phyloP scores from a whole-genome alignment of 495 filamentous ascomycete genomes.

The Penicilliopsis zonata region DNA sequence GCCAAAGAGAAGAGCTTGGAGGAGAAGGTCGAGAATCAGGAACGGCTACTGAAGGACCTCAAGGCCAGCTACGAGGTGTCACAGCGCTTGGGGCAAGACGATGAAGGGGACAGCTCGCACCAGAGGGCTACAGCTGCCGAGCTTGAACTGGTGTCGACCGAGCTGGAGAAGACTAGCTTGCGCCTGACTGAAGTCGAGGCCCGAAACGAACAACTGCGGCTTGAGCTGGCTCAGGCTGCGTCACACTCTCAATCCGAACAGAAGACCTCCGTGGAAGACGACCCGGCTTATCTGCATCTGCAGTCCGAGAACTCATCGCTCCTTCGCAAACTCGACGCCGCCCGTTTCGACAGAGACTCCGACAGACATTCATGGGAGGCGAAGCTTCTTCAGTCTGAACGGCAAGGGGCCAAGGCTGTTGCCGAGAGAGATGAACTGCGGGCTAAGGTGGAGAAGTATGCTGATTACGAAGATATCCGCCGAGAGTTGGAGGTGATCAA shows the following conservation, averaged over 20 bases:
- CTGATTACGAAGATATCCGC: slow-evolving; percentile 93
- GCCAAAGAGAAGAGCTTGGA: slow-evolving; percentile 86
- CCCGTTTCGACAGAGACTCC: slow-evolving; percentile 68
- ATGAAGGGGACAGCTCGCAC: slow-evolving; percentile 45
- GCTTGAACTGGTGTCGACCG: slow-evolving; percentile 82
- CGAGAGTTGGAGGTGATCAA: slow-evolving; percentile 93
- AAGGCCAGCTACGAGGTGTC: slow-evolving; percentile 97
- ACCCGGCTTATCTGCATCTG: slow-evolving; percentile 73
- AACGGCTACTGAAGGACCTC: slow-evolving; percentile 81
- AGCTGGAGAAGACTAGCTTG: slow-evolving; percentile 79
- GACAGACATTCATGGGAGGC: slow-evolving; percentile 61
- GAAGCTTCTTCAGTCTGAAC: slow-evolving; percentile 42
- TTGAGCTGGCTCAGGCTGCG: slow-evolving; percentile 81
- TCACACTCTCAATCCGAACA: slow-evolving; percentile 56
- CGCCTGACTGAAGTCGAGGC: slow-evolving; percentile 85
- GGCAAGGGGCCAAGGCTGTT: slow-evolving; percentile 34
- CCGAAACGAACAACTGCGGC: slow-evolving; percentile 82
- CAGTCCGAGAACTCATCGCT: slow-evolving; percentile 87
- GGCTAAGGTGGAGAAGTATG: slow-evolving; percentile 72
- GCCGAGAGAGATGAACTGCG: slow-evolving; percentile 69
- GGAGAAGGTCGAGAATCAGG: slow-evolving; percentile 90
- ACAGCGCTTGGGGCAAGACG: slow-evolving; percentile 66
- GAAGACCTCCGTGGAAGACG: slow-evolving; percentile 57
- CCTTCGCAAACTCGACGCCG: slow-evolving; percentile 72
- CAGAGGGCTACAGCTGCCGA: slow-evolving; percentile 71